Percentiles rank a stretch among this genome's conserved stretches.
Evolutionary conservation across 352 stramenopile genomes (phyloP).

Genomic region (Phytophthora chlamydospora): DNA sequence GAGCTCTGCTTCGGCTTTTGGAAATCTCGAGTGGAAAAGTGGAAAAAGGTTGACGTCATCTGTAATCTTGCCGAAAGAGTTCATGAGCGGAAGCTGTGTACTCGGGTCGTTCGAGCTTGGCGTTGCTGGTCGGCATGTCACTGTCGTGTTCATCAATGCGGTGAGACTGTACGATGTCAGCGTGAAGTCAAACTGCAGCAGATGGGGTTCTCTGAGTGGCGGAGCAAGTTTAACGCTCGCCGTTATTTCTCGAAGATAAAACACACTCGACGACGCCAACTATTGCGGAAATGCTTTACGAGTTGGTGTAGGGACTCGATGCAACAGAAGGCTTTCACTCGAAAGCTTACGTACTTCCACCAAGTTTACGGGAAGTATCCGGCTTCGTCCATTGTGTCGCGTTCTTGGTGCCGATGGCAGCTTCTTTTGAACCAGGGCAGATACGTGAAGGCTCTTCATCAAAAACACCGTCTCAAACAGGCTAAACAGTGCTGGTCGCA

Average conservation of each 20-base stretch:
- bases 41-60: constrained; percentile 33
- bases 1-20: constrained; percentile 22
- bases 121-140: constrained; percentile 4
- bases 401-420: constrained; percentile 45
- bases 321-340: constrained; percentile 21
- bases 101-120: constrained; percentile 31
- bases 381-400: constrained; percentile 27
- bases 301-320: constrained; percentile 23
- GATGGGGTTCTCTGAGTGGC: constrained; percentile 23
- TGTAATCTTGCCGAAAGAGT: constrained; percentile 26
- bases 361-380: constrained; percentile 44
- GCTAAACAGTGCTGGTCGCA: constrained; percentile 21
- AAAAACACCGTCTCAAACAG: constrained; percentile 8
- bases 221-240: constrained; percentile 2
- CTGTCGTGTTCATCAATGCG: constrained; percentile 11
- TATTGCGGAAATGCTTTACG: constrained; percentile 8
- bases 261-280: constrained; percentile 3
- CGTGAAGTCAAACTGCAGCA: constrained; percentile 11
- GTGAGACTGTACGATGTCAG: constrained; percentile 13
- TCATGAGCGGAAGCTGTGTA: constrained; percentile 26
- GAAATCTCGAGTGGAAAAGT: constrained; percentile 29
- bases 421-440: constrained; percentile 1
- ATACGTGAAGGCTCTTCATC: constrained; percentile 12
- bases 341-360: constrained; percentile 47
- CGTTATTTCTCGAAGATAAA: constrained; percentile 13